Evolutionary conservation across 306 rosid genomes (phyloP).

Genomic region (Herpetospermum pedunculosum): DNA sequence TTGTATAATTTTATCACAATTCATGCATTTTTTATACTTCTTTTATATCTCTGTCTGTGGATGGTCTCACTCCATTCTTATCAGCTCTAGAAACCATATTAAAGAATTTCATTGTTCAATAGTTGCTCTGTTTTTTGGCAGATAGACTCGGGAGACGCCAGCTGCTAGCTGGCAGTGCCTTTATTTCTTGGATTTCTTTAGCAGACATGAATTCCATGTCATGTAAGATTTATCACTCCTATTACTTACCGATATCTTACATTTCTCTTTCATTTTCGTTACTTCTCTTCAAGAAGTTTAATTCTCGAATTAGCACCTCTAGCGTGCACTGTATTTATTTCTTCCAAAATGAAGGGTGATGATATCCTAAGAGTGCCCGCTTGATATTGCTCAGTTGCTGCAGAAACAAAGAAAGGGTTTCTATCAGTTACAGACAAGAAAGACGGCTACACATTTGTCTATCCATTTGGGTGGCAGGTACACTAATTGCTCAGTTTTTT

Average conservation of each 20-base stretch:
- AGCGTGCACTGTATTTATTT: constrained; percentile 18
- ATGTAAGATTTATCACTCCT: constrained; percentile 41
- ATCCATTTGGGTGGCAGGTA: constrained; percentile 99
- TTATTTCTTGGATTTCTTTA: constrained; percentile 47
- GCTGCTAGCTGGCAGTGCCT: constrained; percentile 42
- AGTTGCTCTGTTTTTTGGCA: constrained; percentile 29
- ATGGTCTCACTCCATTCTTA: neutral
- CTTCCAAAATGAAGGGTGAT: constrained; percentile 32
- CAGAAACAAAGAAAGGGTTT: constrained; percentile 77
- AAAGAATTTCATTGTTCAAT: neutral
- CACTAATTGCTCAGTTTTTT: constrained; percentile 13
- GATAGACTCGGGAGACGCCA: constrained; percentile 81
- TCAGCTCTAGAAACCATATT: neutral
- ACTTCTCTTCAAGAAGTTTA: neutral
- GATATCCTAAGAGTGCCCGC: constrained; percentile 53
- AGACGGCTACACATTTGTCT: constrained; percentile 79
- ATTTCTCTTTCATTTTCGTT: neutral
- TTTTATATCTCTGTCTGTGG: neutral
- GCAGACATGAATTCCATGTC: constrained; percentile 46
- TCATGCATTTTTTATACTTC: neutral
- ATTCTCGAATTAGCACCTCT: constrained; percentile 2
- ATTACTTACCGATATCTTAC: neutral
- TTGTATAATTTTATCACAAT: neutral
- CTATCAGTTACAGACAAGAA: constrained; percentile 50
- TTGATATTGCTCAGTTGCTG: constrained; percentile 99